phyloP scores from a whole-genome alignment of 140 eudicot genomes.

The Senecio squalidus region DNA sequence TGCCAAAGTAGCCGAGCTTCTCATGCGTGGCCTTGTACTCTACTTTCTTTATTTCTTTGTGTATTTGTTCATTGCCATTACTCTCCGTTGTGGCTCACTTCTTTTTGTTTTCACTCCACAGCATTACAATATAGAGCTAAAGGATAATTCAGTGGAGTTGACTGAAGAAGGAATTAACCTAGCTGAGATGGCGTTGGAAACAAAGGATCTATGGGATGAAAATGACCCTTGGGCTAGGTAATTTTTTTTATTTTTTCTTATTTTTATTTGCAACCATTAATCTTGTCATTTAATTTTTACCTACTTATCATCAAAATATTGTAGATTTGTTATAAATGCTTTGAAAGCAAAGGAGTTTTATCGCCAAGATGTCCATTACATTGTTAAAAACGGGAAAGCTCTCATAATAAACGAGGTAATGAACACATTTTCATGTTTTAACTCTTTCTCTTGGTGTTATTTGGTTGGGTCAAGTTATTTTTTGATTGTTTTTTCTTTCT shows the following conservation, averaged over 20 bases:
- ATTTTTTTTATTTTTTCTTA: neutral
- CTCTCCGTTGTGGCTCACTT: neutral
- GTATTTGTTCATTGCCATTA: slow-evolving; percentile 2
- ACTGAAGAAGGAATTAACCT: slow-evolving; percentile 87
- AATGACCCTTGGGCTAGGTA: slow-evolving; percentile 99
- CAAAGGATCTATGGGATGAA: slow-evolving; percentile 96
- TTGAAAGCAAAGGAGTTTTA: slow-evolving; percentile 96
- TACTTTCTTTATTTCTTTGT: slow-evolving; percentile 2
- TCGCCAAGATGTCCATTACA: slow-evolving; percentile 89
- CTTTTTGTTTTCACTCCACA: slow-evolving; percentile 26
- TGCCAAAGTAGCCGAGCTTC: slow-evolving; percentile 98
- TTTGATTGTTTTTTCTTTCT: neutral
- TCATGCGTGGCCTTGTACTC: slow-evolving; percentile 64
- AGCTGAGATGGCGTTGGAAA: slow-evolving; percentile 95
- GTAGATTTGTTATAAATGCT: slow-evolving; percentile 95
- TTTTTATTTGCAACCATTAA: neutral
- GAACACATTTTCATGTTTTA: slow-evolving; percentile 5
- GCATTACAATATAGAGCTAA: slow-evolving; percentile 90
- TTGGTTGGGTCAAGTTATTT: slow-evolving; percentile 4
- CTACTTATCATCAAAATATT: slow-evolving; percentile 13
- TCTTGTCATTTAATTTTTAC: slow-evolving; percentile 6
- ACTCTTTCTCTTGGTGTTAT: neutral
- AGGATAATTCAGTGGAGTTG: slow-evolving; percentile 92
- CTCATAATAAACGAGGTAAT: slow-evolving; percentile 86
- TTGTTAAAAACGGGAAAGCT: slow-evolving; percentile 88